Evolutionary conservation across 129 eudicot species (phyloP).

Genomic region (Smallanthus sonchifolius): DNA sequence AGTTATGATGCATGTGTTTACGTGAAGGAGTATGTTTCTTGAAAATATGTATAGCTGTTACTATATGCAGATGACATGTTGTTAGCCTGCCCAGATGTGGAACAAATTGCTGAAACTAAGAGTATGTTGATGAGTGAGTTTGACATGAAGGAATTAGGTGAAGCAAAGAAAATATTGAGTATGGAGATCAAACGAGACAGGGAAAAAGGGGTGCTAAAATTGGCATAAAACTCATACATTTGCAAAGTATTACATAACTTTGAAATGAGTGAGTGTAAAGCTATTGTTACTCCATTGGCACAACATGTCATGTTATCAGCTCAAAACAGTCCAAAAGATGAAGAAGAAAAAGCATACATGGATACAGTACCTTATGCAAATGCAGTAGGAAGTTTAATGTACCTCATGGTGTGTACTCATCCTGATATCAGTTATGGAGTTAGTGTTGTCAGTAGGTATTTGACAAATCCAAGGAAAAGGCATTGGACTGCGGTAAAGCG

Average conservation of each 20-base stretch:
- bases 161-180: too few species aligned
- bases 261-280: background rate
- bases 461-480: background rate
- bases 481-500: background rate
- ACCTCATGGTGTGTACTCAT: background rate
- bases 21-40: too few species aligned
- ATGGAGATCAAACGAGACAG: background rate
- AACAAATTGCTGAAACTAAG: too few species aligned
- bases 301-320: background rate
- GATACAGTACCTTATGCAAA: background rate
- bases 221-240: background rate
- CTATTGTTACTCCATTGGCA: too few species aligned
- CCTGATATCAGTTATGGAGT: background rate
- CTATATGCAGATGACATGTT: too few species aligned
- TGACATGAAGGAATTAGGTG: too few species aligned
- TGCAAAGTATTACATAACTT: background rate
- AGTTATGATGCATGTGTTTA: background rate
- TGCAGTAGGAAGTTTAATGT: background rate
- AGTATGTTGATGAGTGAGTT: too few species aligned
- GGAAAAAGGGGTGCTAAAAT: too few species aligned
- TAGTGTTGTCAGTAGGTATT: background rate
- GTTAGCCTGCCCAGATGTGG: too few species aligned
- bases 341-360: background rate
- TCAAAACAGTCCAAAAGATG: background rate
- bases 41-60: background rate